These are phyloP conservation scores for Raphanus sativus DNA, from an alignment of 345 rosid species.

Conservation along the genomic window DNA sequence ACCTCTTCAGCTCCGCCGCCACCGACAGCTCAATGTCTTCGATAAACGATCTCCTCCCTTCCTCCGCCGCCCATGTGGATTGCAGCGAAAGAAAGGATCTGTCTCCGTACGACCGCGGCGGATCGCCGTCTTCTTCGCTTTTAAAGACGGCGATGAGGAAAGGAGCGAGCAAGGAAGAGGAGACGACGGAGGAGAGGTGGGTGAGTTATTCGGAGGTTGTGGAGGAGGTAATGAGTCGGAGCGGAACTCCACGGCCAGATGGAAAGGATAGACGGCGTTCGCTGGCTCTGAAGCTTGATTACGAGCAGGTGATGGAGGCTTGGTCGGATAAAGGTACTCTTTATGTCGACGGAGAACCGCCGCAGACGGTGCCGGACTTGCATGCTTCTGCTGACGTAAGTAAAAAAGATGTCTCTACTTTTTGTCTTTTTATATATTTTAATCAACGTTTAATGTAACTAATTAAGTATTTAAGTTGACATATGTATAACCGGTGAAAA, in stretches of 20 bases:
- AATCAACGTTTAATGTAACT: neutral
- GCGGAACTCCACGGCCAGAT: slow-evolving; percentile 32
- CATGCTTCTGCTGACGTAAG: slow-evolving; percentile 36
- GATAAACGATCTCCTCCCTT: slow-evolving; percentile 60
- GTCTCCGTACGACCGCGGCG: slow-evolving; percentile 31
- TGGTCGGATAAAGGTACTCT: slow-evolving; percentile 88
- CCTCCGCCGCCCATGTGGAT: slow-evolving; percentile 38
- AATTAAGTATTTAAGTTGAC: neutral
- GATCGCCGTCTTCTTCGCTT: slow-evolving; percentile 42
- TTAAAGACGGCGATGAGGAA: slow-evolving; percentile 71
- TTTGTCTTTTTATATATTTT: neutral
- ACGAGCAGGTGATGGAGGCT: slow-evolving; percentile 71
- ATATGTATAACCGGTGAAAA: neutral
- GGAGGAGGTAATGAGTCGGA: slow-evolving; percentile 61
- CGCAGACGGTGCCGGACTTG: slow-evolving; percentile 80
- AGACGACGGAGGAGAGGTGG: slow-evolving; percentile 86
- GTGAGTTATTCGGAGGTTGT: slow-evolving; percentile 78
- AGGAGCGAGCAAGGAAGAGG: slow-evolving; percentile 57
- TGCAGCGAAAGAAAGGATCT: slow-evolving; percentile 32
- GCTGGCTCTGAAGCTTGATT: slow-evolving; percentile 78
- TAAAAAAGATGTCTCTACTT: slow-evolving; percentile 31
- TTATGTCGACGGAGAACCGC: slow-evolving; percentile 54
- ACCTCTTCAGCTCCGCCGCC: slow-evolving; percentile 52
- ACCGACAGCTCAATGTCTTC: slow-evolving; percentile 49
- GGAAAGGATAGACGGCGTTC: slow-evolving; percentile 35